Percentiles rank a stretch among this genome's conserved stretches.
Evolutionary conservation across 2,329 filamentous ascomycete genomes (phyloP).

Genomic region (Teratosphaeria pseudoeucalypti): DNA sequence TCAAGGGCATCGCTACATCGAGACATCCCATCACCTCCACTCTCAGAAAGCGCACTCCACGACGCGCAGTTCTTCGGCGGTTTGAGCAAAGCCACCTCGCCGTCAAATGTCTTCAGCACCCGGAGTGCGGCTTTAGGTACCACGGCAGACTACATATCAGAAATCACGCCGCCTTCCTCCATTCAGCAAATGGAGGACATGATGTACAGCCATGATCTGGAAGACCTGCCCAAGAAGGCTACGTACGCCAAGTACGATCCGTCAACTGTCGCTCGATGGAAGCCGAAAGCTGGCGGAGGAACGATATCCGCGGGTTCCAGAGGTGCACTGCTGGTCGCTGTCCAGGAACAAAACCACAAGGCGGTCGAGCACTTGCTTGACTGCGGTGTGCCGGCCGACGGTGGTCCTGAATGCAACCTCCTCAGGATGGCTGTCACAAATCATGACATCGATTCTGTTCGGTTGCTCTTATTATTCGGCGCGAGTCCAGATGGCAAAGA

Average conservation of each 20-base stretch:
- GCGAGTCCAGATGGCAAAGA: slow-evolving; percentile 50
- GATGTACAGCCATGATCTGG: slow-evolving; percentile 20
- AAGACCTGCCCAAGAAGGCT: slow-evolving; percentile 35
- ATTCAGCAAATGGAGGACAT: slow-evolving; percentile 9
- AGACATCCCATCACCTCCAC: background rate
- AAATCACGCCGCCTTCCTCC: slow-evolving; percentile 14
- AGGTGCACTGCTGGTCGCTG: slow-evolving; percentile 29
- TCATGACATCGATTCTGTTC: slow-evolving; percentile 24
- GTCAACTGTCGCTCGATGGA: slow-evolving; percentile 11
- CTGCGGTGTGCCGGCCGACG: slow-evolving; percentile 10
- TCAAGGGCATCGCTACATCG: background rate
- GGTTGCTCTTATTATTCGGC: slow-evolving; percentile 52
- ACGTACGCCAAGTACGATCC: slow-evolving; percentile 38
- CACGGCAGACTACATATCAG: slow-evolving; percentile 6
- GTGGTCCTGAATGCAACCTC: slow-evolving; percentile 4
- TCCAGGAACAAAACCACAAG: slow-evolving; percentile 19
- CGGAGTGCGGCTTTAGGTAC: slow-evolving; percentile 7
- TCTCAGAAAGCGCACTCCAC: background rate
- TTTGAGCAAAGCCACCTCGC: slow-evolving; percentile 1
- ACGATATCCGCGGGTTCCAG: slow-evolving; percentile 26
- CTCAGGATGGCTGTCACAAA: slow-evolving; percentile 16
- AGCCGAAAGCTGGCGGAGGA: slow-evolving; percentile 8
- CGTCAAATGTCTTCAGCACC: slow-evolving; percentile 6
- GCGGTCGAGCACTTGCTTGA: slow-evolving; percentile 22
- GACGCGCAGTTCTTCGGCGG: background rate